These are phyloP conservation scores for Pogostemon cablin DNA, from an alignment of 257 asterid species.

Conservation along the genomic window DNA sequence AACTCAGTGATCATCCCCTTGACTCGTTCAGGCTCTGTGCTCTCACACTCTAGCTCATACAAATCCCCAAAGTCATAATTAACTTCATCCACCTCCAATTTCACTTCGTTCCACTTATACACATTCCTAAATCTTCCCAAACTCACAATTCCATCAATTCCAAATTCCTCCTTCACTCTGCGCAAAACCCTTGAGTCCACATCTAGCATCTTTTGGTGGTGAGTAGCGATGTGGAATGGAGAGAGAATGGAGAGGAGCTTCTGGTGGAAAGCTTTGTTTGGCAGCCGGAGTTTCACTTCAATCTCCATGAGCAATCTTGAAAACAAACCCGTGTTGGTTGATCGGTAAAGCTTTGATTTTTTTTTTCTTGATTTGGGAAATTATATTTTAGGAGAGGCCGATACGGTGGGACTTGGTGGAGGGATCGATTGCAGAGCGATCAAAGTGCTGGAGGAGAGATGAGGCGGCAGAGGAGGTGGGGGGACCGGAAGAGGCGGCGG, in stretches of 20 bases:
- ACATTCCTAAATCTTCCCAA: conserved; percentile 83
- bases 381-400: conserved; percentile 57
- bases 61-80: conserved; percentile 78
- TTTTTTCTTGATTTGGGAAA: background rate
- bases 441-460: conserved; percentile 83
- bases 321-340: conserved; percentile 33
- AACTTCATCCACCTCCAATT: conserved; percentile 86
- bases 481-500: conserved; percentile 41
- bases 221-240: conserved; percentile 57
- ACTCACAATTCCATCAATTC: conserved; percentile 60
- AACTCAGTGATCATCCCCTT: conserved; percentile 67
- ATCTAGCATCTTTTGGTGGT: conserved; percentile 55
- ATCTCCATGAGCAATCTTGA: conserved; percentile 58
- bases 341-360: background rate
- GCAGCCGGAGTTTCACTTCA: conserved; percentile 85
- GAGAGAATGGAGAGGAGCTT: conserved; percentile 62
- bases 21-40: conserved; percentile 76
- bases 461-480: conserved; percentile 47
- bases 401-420: conserved; percentile 79
- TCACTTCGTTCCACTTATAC: conserved; percentile 79
- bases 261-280: conserved; percentile 55
- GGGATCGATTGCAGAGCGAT: conserved; percentile 63
- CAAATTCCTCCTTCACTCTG: conserved; percentile 76
- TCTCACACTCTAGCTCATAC: conserved; percentile 94
- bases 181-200: conserved; percentile 69